Base-by-base conservation (phyloP, 2,329 filamentous ascomycete genomes). In the Dactylonectria estremocensis region DNA sequence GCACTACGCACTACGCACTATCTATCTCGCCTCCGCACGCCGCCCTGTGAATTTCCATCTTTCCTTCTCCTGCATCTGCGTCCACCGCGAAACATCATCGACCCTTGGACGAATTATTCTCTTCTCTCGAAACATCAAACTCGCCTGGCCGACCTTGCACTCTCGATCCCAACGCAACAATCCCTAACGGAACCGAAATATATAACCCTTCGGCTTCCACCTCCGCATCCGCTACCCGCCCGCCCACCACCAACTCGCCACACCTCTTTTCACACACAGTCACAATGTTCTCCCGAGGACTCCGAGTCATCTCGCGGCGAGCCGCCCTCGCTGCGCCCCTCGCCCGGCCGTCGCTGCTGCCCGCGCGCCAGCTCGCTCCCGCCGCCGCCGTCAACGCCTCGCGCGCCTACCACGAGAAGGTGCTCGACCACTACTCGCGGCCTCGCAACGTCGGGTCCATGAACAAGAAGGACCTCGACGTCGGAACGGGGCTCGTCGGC, bases 401-500 rank as follows among this genome's bases (percentile, higher is more conserved):
- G 59, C 82, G 86, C 45, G 82, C 81, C 33, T 88, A 88, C 74
- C 86, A 88, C 77, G 86, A 87, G 79, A 87, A 87, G 80, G 86
- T 84, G 56, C 80, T 84, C 60, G 82, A 84, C 78, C 84, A 86
- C 78, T 87, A 87, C 78, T 85, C 85, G 52, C 83, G 83, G 63
- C 85, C 85, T 50, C 86, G 87, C 67, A 88, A 88, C 72, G 86
- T 87, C 68, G 87, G 87, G 61, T 88, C 87, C 66, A 83, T 89
- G 79, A 83, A 87, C 81, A 97, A 97, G 87, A 89, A 89, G 70
- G 94, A 96, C 73, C 81, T 83, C 63, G 93, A 96, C 72, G 95
- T 98, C 69, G 95, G 95, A 73, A 97, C 95, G 18, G 95, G 95
- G 49, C 92, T 98, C 61, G 95, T 98, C 72, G 94, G 94, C 74